These are phyloP conservation scores for Silene noctiflora DNA, from an alignment of 179 eudicot genomes.

Conservation along the genomic window DNA sequence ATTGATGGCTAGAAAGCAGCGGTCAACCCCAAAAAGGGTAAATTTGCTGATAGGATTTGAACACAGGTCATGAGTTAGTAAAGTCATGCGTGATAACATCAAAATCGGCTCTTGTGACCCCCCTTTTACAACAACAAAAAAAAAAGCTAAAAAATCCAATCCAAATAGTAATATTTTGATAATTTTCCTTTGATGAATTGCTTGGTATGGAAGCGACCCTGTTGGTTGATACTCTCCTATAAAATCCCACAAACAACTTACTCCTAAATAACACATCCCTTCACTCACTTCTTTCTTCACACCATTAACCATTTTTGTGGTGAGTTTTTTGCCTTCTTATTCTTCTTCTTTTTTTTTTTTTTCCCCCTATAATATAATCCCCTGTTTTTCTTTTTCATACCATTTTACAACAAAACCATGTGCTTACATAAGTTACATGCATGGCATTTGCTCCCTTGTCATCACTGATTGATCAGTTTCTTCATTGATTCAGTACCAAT, in stretches of 20 bases:
- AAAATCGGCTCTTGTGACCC: too few species aligned
- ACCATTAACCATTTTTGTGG: not conserved
- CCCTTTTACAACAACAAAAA: too few species aligned
- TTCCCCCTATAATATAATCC: not conserved
- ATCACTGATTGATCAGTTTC: not conserved
- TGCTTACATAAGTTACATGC: not conserved
- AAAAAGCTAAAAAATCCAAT: too few species aligned
- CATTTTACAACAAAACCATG: constrained; percentile 3
- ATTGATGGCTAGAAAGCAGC: too few species aligned
- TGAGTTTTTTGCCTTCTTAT: constrained; percentile 4
- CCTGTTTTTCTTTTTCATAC: not conserved
- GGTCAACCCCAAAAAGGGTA: too few species aligned
- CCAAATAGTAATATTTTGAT: too few species aligned
- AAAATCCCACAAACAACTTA: constrained; percentile 24
- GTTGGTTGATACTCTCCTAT: constrained; percentile 24
- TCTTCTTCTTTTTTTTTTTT: not conserved
- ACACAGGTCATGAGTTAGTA: too few species aligned
- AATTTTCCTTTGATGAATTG: constrained; percentile 8
- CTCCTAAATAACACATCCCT: constrained; percentile 18
- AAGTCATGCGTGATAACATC: too few species aligned
- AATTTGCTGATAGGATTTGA: too few species aligned
- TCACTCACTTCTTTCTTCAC: constrained; percentile 13
- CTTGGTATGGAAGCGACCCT: constrained; percentile 33
- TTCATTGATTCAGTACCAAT: not conserved
- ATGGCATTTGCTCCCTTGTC: not conserved